Base-by-base conservation (phyloP, 2,329 filamentous ascomycete species). In the Fusarium succisae region DNA sequence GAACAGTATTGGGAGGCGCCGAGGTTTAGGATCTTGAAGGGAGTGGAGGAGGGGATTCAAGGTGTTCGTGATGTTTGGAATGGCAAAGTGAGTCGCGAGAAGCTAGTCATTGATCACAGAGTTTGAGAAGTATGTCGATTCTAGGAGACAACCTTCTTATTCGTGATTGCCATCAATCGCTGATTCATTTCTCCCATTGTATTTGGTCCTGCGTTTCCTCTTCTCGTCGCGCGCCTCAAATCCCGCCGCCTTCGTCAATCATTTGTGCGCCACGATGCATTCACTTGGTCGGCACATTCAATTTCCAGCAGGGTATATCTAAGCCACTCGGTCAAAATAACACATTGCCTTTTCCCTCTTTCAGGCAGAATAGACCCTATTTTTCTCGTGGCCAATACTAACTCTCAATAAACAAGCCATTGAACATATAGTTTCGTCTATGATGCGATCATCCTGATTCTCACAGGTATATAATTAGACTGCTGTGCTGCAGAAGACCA, bases 11-110 rank as follows among this genome's bases (percentile, higher is more conserved):
- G 66, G 66, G 17, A 65, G 13, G 24, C 58, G 1, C 66, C 59
- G 1, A 47, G 66, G 6, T 55, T 47, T 1, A 70, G 18, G 13
- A 24, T 59, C 1, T 6, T 70, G 1, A 43, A 70, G 11, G 66
- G 66, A 3, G 53, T 66, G 4, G 66, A 66, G 3, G 51, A 70
- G 22, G 67, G 66, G 2, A 11, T 70, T 15, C 58, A 65, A 17
- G 66, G 66, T 0, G 48, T 69, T 7, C 58, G 10, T 0, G 58
- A 70, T 38, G 66, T 70, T 9, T 69, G 66, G 65, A n/a, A 45
- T 3, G 58, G 66, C 0, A 70, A 58, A 12, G 35, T 43, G 5
- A 70, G 66, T 4, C 57, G 58, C 0, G 66, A 70, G 22, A 69
- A 69, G 12, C 39, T 69, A 0, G 37, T 69, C 3, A 54, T 69